Conservation (phyloP, 345 rosid genomes). For the Hibiscus syriacus region DNA sequence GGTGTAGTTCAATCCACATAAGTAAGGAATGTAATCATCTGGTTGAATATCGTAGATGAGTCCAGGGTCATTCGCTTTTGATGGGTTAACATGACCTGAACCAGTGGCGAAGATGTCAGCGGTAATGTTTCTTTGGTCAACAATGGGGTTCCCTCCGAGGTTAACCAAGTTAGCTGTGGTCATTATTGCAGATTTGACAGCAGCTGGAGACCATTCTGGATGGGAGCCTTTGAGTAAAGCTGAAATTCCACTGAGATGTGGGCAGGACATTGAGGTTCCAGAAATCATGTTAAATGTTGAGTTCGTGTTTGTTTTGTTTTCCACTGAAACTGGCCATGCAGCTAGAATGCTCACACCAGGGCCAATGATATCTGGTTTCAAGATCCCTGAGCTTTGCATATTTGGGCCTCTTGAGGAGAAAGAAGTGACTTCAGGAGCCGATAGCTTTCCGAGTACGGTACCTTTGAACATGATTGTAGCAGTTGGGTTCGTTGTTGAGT, state of each 20-base stretch:
- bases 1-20: conserved; percentile 31
- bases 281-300: conserved; percentile 36
- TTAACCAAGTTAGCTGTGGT: conserved; percentile 32
- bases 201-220: conserved; percentile 47
- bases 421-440: conserved; percentile 34
- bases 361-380: conserved; percentile 42
- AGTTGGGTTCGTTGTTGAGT: conserved; percentile 25
- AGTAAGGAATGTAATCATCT: conserved; percentile 33
- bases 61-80: conserved; percentile 38
- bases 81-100: conserved; percentile 50
- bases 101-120: conserved; percentile 36
- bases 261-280: conserved; percentile 56
- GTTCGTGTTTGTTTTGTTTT: conserved; percentile 24
- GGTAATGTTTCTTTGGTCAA: conserved; percentile 27
- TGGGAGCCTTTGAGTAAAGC: conserved; percentile 36
- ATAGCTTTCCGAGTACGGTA: conserved; percentile 27
- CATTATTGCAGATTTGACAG: conserved; percentile 43
- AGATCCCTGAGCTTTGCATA: conserved; percentile 21
- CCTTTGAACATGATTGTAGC: conserved; percentile 33
- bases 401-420: conserved; percentile 47
- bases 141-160: conserved; percentile 24
- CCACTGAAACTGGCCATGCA: conserved; percentile 37
- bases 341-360: conserved; percentile 48
- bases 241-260: conserved; percentile 42
- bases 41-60: conserved; percentile 38